Evolutionary conservation across 192 early-diverging fungal species (phyloP).

Genomic region (Coemansia guatemalensis): DNA sequence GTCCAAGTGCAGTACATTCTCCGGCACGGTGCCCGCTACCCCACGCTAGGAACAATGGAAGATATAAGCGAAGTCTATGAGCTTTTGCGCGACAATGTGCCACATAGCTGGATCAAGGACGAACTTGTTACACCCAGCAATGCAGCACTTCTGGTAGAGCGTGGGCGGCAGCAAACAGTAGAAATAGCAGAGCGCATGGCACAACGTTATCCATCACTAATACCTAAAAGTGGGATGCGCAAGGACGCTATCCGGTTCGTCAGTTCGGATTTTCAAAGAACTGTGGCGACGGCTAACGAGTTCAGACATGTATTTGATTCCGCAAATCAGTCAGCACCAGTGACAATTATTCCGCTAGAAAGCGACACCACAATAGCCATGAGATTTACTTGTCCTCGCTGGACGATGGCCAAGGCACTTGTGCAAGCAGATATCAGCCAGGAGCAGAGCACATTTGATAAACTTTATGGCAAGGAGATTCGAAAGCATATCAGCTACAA

Average conservation of each 20-base stretch:
- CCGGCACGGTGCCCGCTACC: constrained; percentile 45
- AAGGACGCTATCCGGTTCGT: constrained; percentile 10
- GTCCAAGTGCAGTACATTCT: constrained; percentile 37
- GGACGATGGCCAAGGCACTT: constrained; percentile 7
- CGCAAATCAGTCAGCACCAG: constrained; percentile 11
- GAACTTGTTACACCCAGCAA: constrained; percentile 18
- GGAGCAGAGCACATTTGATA: constrained; percentile 22
- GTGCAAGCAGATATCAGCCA: not conserved
- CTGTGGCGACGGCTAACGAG: constrained; percentile 21
- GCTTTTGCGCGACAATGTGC: constrained; percentile 13
- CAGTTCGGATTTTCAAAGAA: constrained; percentile 40
- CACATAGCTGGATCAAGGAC: constrained; percentile 19
- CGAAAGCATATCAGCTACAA: not conserved
- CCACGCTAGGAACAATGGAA: constrained; percentile 12
- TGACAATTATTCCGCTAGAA: constrained; percentile 19
- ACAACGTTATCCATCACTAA: constrained; percentile 12
- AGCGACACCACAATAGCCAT: constrained; percentile 35
- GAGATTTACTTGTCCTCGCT: constrained; percentile 31
- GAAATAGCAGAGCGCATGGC: constrained; percentile 16
- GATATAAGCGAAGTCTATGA: constrained; percentile 12
- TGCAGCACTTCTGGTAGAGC: constrained; percentile 7
- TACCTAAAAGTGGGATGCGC: not conserved
- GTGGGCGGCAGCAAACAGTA: constrained; percentile 17
- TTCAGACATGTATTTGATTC: constrained; percentile 23
- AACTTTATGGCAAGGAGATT: constrained; percentile 13